A percentile compares a stretch with the other conserved stretches of the same genome.
phyloP scores from a whole-genome alignment of 2,329 filamentous ascomycete species.

The Neopestalotiopsis clavispora region DNA sequence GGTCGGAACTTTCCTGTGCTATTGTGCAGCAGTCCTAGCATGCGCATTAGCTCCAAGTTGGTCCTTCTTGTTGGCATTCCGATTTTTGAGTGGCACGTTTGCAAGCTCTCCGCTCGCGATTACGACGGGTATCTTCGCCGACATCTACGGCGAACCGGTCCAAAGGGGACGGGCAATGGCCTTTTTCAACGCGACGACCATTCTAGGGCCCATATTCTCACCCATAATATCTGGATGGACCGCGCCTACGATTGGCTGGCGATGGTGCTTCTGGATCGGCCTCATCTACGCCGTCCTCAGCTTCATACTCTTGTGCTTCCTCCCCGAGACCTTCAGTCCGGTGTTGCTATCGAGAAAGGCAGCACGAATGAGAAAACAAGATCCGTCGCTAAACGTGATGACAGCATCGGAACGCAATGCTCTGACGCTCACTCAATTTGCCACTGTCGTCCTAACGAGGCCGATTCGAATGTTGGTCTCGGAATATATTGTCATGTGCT shows the following conservation, averaged over 20 bases:
- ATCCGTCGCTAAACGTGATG: conserved; percentile 52
- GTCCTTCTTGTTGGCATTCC: conserved; percentile 58
- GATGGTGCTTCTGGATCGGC: conserved; percentile 74
- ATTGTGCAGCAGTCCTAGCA: conserved; percentile 59
- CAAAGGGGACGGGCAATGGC: conserved; percentile 65
- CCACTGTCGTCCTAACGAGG: conserved; percentile 71
- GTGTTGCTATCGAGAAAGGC: conserved; percentile 63
- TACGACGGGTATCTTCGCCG: conserved; percentile 67
- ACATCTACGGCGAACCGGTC: conserved; percentile 64
- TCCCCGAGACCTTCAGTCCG: conserved; percentile 69
- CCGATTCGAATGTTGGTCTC: conserved; percentile 74
- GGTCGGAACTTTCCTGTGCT: conserved; percentile 51
- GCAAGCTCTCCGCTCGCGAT: conserved; percentile 66
- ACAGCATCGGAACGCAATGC: conserved; percentile 69
- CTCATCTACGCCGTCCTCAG: conserved; percentile 71
- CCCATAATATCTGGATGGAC: conserved; percentile 59
- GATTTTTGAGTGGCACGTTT: conserved; percentile 57
- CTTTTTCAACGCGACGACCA: conserved; percentile 68
- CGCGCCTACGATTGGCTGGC: conserved; percentile 60
- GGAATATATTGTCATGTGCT: conserved; percentile 75
- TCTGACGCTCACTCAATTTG: conserved; percentile 59
- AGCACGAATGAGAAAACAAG: conserved; percentile 57
- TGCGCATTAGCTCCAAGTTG: conserved; percentile 60
- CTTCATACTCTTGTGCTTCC: conserved; percentile 62
- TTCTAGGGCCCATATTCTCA: conserved; percentile 68